Evolutionary conservation across 179 eudicot genomes (phyloP), one percentile per base, ranked within the genome.

Genomic region (Beta corolliflora): DNA sequence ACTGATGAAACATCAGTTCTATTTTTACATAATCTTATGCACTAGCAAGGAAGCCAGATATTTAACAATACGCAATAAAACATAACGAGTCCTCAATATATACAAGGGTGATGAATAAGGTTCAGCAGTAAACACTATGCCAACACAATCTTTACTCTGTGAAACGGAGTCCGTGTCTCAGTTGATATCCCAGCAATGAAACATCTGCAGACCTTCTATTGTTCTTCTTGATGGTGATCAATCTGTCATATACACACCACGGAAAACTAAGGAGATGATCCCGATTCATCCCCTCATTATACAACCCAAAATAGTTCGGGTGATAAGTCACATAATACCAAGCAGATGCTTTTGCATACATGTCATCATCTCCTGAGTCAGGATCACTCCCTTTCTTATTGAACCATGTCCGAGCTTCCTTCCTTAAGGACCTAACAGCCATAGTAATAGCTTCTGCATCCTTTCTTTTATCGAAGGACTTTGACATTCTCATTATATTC

Each of bases 281-380:
- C 9, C 95, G 90, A 1, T 88, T 84, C 90, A 89, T 9, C 59
- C 90, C 95, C 73, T 81, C 91, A 45, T 93, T 91, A 80, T 91
- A 93, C 29, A n/a, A 23, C 58, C 97, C 98, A 85, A 83, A 91
- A 76, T 85, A 94, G 21, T 25, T 72, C 4, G 88, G 91, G 76
- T 95, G 98, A 73, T 95, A 95, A 0, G 97, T 89, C 18, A 94
- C 99, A 83, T 89, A 79, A 75, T 95, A 94, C 99, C 99, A 94
- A 13, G 99, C 99, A 0, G 99, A 95, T 5, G 98, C 99, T 83
- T 89, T 92, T 56, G 95, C 97, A 77, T 86, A 86, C 31, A 80
- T 9, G 45, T 86, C 86, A 58, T 89, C 87, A 19, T 7, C 54
- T 41, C 21, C 87, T 25, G 78, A 44, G 71, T 80, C 73, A 9